phyloP scores from a whole-genome alignment of 2,329 filamentous ascomycete species.

The Fusarium pseudonygamai region DNA sequence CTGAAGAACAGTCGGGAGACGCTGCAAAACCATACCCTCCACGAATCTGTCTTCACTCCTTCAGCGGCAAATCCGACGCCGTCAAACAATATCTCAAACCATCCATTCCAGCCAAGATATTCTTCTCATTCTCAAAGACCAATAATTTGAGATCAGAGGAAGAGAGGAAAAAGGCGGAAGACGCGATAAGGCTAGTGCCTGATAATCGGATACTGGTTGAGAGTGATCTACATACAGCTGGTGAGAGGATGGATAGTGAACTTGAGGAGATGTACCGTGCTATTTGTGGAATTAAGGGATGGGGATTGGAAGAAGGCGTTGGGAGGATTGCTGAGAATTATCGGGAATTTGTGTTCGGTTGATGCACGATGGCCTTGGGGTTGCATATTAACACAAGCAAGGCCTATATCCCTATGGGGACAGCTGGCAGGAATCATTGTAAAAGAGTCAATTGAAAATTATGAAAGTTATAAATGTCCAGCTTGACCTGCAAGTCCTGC shows the following conservation, averaged over 20 bases:
- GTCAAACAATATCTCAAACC: conserved; percentile 79
- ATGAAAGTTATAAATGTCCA: neutral
- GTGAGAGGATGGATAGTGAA: conserved; percentile 77
- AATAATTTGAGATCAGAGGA: conserved; percentile 73
- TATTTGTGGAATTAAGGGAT: conserved; percentile 78
- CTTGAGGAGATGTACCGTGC: conserved; percentile 76
- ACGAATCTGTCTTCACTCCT: conserved; percentile 89
- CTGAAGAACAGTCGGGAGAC: conserved; percentile 43
- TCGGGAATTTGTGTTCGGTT: conserved; percentile 75
- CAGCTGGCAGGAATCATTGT: fast-evolving
- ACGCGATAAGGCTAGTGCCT: conserved; percentile 75
- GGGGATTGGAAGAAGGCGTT: conserved; percentile 76
- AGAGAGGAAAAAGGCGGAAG: conserved; percentile 61
- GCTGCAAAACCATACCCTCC: conserved; percentile 70
- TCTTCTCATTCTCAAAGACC: conserved; percentile 84
- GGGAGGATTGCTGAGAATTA: conserved; percentile 76
- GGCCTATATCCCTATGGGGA: neutral
- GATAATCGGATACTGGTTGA: conserved; percentile 82
- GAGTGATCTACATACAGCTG: conserved; percentile 85
- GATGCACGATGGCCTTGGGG: fast-evolving
- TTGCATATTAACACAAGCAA: fast-evolving
- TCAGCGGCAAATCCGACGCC: conserved; percentile 78
- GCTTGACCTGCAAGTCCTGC: neutral
- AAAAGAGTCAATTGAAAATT: fast-evolving
- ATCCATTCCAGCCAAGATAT: conserved; percentile 77